phyloP scores from a whole-genome alignment of 148 eudicot genomes.

The Diospyros kaki region DNA sequence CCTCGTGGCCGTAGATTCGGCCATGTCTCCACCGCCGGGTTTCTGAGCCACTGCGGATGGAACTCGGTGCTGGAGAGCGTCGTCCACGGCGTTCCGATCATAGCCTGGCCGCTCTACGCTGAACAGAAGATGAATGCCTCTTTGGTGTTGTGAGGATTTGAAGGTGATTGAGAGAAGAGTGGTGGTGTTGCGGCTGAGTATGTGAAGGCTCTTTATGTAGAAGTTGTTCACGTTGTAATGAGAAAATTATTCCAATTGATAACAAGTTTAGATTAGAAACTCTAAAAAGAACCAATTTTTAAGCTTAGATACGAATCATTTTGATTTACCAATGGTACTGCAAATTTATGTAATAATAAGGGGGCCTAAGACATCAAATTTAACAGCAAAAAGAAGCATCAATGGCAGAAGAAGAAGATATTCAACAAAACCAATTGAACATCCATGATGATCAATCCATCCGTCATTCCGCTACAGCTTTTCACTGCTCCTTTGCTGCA shows the following conservation, averaged over 20 bases:
- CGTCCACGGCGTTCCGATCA: constrained; percentile 36
- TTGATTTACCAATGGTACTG: too few species aligned
- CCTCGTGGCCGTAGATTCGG: constrained; percentile 39
- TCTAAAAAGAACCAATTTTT: too few species aligned
- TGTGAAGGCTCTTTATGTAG: constrained; percentile 20
- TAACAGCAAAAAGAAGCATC: too few species aligned
- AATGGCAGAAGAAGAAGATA: constrained; percentile 8
- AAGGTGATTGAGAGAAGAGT: constrained; percentile 26
- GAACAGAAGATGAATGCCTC: constrained; percentile 35
- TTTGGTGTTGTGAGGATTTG: constrained; percentile 19
- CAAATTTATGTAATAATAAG: too few species aligned
- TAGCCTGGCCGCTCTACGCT: constrained; percentile 46
- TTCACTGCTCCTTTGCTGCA: constrained; percentile 12
- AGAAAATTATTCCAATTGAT: too few species aligned
- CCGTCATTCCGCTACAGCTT: constrained; percentile 1
- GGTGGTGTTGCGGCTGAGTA: constrained; percentile 18
- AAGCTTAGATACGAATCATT: too few species aligned
- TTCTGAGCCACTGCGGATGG: constrained; percentile 45
- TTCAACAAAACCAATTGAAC: constrained; percentile 57
- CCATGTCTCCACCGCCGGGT: constrained; percentile 33
- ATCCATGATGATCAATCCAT: constrained; percentile 2
- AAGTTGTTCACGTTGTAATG: constrained; percentile 2
- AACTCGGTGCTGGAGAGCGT: constrained; percentile 39
- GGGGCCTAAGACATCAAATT: too few species aligned
- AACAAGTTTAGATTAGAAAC: too few species aligned